Conservation (phyloP, 108 stramenopile genomes). For the Skeletonema marinoi region DNA sequence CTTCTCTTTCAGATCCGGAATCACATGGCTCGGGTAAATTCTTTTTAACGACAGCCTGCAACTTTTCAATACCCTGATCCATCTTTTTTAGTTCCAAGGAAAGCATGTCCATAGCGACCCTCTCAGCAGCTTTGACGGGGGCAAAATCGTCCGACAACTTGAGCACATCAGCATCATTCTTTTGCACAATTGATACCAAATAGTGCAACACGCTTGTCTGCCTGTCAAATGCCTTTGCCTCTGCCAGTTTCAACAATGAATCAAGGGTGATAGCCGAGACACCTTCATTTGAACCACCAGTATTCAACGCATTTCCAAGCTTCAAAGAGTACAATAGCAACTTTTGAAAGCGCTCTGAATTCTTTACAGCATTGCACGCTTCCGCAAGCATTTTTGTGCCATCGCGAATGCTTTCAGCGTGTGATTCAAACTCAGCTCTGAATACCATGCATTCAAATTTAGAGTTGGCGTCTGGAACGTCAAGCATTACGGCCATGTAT, state of each 20-base stretch:
- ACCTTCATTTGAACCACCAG: slow-evolving; percentile 34
- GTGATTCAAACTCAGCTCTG: slow-evolving; percentile 44
- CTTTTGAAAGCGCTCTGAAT: slow-evolving; percentile 46
- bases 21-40: slow-evolving; percentile 3
- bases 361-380: slow-evolving; percentile 44
- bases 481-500: slow-evolving; percentile 52
- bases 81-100: slow-evolving; percentile 32
- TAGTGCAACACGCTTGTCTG: slow-evolving; percentile 52
- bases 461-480: slow-evolving; percentile 38
- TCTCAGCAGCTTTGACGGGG: slow-evolving; percentile 48
- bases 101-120: slow-evolving; percentile 44
- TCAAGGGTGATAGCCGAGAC: slow-evolving; percentile 47
- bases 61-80: slow-evolving; percentile 16
- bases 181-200: slow-evolving; percentile 47
- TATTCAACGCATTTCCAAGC: slow-evolving; percentile 49
- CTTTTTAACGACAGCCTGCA: slow-evolving; percentile 29
- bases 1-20: slow-evolving; percentile 14
- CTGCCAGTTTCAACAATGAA: slow-evolving; percentile 42
- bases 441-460: slow-evolving; percentile 52
- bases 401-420: slow-evolving; percentile 32
- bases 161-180: slow-evolving; percentile 52
- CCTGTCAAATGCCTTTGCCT: slow-evolving; percentile 51
- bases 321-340: slow-evolving; percentile 44
- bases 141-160: slow-evolving; percentile 41
- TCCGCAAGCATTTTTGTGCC: slow-evolving; percentile 42